Evolutionary conservation across 1,284 basidiomycete species (phyloP).

Genomic region (Puccinia novopanici): DNA sequence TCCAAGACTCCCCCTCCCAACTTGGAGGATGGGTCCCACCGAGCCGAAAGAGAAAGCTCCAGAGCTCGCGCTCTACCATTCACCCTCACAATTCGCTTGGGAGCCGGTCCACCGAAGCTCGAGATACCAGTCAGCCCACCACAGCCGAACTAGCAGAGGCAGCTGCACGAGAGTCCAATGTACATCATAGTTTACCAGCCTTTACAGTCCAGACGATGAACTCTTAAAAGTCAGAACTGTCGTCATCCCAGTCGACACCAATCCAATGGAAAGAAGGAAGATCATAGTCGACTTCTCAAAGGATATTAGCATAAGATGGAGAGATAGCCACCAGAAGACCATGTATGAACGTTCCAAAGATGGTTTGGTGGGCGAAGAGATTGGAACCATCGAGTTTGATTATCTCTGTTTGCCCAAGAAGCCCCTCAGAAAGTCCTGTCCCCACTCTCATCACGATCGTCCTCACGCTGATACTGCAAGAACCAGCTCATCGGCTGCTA

Average conservation of each 20-base stretch:
- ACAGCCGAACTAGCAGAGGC: conserved; percentile 38
- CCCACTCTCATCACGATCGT: background rate
- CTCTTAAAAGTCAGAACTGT: background rate
- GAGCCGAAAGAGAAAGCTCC: conserved; percentile 1
- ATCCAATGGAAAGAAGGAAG: conserved; percentile 34
- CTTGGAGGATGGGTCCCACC: background rate
- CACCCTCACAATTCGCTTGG: background rate
- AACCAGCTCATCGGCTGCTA: background rate
- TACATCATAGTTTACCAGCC: conserved; percentile 15
- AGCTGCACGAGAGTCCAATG: conserved; percentile 25
- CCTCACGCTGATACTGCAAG: background rate
- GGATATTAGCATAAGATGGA: conserved; percentile 28
- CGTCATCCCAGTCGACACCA: conserved; percentile 12
- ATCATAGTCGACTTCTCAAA: conserved; percentile 15
- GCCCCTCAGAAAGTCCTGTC: background rate
- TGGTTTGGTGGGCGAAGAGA: conserved; percentile 43
- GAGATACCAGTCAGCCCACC: background rate
- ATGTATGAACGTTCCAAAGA: conserved; percentile 37
- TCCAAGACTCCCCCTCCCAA: background rate
- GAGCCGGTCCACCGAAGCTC: background rate
- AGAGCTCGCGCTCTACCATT: background rate
- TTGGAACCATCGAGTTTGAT: conserved; percentile 33
- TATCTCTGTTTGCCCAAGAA: conserved; percentile 24
- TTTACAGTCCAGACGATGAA: conserved; percentile 14
- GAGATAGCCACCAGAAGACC: conserved; percentile 12